Evolutionary conservation across 352 stramenopile genomes (phyloP), one percentile per base, ranked within the genome.

Genomic region (Pythium angustatum): DNA sequence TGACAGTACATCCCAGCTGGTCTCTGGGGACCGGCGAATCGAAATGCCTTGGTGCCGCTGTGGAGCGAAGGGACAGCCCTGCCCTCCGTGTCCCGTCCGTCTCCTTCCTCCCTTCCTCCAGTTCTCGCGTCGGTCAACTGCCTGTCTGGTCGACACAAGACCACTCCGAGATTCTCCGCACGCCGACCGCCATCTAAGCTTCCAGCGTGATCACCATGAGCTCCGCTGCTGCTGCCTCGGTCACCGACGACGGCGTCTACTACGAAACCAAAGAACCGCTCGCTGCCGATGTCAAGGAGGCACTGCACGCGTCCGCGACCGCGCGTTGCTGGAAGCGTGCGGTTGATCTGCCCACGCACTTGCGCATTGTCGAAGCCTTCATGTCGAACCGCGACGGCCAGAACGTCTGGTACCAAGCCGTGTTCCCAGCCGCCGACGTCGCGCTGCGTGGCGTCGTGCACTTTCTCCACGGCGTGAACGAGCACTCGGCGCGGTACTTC

Each of bases 361-460:
- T 66, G 28, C 60, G 60, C 30, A 40, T 67, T 24, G 10, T 43
- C 17, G 51, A 62, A 21, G 60, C 30, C 31, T 49, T 38, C 30
- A 40, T 19, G 28, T 11, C 31, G 30, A 67, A 67, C 51, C 50
- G 51, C 19, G 14, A 51, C 22, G 33, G 51, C 50, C 40, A 47
- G 14, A 15, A 55, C 14, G 27, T 67, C 40, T 60, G 43, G 60
- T 67, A 67, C 60, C 47, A 53, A 26, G 40, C 60, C 30, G 50
- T 62, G 52, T 62, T 68, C 19, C 62, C 62, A 2, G 12, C 49
- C 19, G 44, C 24, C 22, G 24, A 24, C 22, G 50, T 24, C 17
- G 47, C 54, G 3, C 44, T 75, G 40, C 66, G 67, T 15, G 71
- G 67, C 27, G n/a, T 77, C 27, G 57, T 75, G 38, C 12, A 72